phyloP scores from a whole-genome alignment of 257 asterid species.

The Perilla frutescens region DNA sequence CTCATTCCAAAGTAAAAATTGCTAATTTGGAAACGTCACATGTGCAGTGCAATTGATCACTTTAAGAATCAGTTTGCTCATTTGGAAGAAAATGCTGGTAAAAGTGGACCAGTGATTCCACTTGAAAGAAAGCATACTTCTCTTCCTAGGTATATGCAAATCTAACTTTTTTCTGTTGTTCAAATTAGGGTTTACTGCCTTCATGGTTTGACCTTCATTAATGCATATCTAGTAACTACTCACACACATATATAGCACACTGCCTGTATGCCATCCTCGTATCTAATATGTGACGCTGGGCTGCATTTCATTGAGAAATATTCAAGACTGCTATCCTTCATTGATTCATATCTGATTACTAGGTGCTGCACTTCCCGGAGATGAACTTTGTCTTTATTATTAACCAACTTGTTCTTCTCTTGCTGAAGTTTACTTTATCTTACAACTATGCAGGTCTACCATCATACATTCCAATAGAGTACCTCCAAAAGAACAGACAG shows the following conservation, averaged over 20 bases:
- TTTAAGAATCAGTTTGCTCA: constrained; percentile 76
- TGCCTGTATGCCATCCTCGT: background rate
- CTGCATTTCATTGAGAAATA: background rate
- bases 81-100: constrained; percentile 75
- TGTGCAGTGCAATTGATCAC: constrained; percentile 79
- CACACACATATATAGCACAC: background rate
- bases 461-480: constrained; percentile 62
- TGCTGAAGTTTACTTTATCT: background rate
- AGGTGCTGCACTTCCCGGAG: background rate
- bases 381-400: background rate
- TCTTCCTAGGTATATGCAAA: constrained; percentile 71
- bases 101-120: constrained; percentile 58
- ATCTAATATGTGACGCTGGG: constrained; percentile 2
- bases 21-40: constrained; percentile 28
- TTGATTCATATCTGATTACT: background rate
- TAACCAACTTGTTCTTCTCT: too few species aligned
- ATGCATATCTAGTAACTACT: background rate
- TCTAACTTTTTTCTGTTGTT: background rate
- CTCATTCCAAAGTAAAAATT: constrained; percentile 4
- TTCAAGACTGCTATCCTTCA: background rate
- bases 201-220: background rate
- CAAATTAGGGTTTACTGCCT: background rate
- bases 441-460: constrained; percentile 58
- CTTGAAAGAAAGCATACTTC: constrained; percentile 80
- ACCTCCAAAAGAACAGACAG: constrained; percentile 59